Conservation (phyloP, 2,329 filamentous ascomycete genomes). For the Septoria linicola region DNA sequence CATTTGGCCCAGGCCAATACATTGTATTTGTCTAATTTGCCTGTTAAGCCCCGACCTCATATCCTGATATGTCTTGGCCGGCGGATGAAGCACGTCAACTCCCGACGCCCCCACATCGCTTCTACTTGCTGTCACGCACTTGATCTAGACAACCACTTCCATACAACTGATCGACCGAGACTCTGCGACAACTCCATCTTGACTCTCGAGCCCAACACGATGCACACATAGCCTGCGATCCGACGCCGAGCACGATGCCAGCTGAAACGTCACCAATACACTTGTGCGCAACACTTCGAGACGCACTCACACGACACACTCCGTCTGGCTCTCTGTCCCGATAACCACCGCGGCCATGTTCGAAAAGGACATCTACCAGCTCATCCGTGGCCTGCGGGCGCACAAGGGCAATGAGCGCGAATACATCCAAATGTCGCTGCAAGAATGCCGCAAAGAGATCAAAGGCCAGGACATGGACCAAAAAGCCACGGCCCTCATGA, state of each 20-base stretch:
- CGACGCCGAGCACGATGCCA: conserved; percentile 1
- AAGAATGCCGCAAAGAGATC: conserved; percentile 93
- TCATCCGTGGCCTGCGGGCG: conserved; percentile 91
- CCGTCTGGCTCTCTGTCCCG: not conserved
- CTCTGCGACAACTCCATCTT: no score
- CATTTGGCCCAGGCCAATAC: no score
- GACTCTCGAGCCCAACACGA: not conserved
- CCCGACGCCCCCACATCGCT: not conserved
- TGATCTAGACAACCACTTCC: no score
- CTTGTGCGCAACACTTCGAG: conserved; percentile 1
- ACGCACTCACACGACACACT: not conserved
- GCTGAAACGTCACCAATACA: not conserved
- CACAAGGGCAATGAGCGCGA: conserved; percentile 94
- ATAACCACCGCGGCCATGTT: conserved; percentile 63
- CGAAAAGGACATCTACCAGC: conserved; percentile 98
- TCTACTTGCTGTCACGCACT: no score
- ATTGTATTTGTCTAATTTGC: no score
- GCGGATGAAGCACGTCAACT: no score
- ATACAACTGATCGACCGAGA: no score
- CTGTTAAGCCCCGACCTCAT: no score
- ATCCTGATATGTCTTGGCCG: no score
- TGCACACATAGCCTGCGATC: no score
- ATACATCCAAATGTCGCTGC: conserved; percentile 88
- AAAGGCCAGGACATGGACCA: conserved; percentile 93
- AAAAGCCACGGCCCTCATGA: conserved; percentile 92